phyloP scores from a whole-genome alignment of 768 basidiomycete species.

The Podaxis pistillaris region DNA sequence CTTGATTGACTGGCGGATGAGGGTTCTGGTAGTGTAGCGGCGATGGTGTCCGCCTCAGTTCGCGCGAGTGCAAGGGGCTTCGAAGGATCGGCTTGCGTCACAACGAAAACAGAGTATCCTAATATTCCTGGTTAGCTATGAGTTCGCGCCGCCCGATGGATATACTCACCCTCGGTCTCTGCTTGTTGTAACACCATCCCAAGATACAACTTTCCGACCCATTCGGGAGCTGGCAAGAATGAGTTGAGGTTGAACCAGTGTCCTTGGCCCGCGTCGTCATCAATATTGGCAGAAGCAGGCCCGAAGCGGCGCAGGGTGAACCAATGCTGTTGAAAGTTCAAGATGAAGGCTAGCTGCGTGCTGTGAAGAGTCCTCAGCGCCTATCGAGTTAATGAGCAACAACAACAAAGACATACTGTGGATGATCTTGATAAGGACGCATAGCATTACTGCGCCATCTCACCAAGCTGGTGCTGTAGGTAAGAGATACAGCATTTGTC shows the following conservation, averaged over 20 bases:
- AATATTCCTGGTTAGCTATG: constrained; percentile 4
- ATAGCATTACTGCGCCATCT: constrained; percentile 86
- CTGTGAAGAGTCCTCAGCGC: constrained; percentile 34
- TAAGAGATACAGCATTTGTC: constrained; percentile 6
- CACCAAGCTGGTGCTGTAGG: constrained; percentile 50
- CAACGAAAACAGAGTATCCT: constrained; percentile 84
- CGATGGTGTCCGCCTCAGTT: constrained; percentile 70
- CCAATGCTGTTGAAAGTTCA: constrained; percentile 89
- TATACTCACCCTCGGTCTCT: constrained; percentile 68
- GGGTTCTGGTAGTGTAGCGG: constrained; percentile 59
- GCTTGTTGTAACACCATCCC: constrained; percentile 86
- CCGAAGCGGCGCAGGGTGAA: constrained; percentile 85
- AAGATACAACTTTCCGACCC: constrained; percentile 82
- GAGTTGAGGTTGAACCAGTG: constrained; percentile 94
- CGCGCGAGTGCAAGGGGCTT: constrained; percentile 55
- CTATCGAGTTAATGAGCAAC: background rate
- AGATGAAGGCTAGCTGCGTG: constrained; percentile 80
- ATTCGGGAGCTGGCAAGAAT: constrained; percentile 65
- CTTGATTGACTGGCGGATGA: constrained; percentile 27
- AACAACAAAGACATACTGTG: constrained; percentile 56
- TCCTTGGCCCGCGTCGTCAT: constrained; percentile 46
- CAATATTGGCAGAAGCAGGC: constrained; percentile 36
- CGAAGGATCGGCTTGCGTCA: constrained; percentile 60
- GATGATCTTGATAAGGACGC: constrained; percentile 69
- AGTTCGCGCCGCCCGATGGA: background rate